These are phyloP conservation scores for Penstemon davidsonii DNA, from an alignment of 257 asterid species.

Conservation along the genomic window DNA sequence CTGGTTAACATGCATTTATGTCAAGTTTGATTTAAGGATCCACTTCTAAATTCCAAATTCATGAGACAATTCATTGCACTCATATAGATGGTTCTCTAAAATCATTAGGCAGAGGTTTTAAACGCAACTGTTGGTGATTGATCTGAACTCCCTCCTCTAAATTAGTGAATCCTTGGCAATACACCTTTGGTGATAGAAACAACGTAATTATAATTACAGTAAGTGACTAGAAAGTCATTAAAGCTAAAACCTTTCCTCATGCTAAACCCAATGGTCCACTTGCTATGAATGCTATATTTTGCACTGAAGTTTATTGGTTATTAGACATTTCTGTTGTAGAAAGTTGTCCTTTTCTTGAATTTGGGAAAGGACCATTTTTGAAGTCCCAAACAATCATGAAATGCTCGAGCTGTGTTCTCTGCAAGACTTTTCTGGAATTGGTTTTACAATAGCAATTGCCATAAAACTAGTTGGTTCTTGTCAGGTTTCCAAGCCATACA, in stretches of 20 bases:
- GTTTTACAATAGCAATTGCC: not conserved
- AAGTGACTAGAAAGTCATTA: not conserved
- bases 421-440: not conserved
- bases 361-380: not conserved
- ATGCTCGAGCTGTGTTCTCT: not conserved
- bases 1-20: not conserved
- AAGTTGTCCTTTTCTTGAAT: not conserved
- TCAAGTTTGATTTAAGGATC: constrained; percentile 1
- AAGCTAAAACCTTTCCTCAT: not conserved
- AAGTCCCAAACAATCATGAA: no score
- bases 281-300: not conserved
- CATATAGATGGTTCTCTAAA: not conserved
- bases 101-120: not conserved
- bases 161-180: not conserved
- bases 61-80: not conserved
- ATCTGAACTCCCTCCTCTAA: not conserved
- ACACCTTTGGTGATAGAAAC: no score
- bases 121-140: not conserved
- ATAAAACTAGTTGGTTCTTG: constrained; percentile 9
- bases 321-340: not conserved
- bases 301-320: not conserved
- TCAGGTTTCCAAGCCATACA: constrained; percentile 88
- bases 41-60: not conserved
- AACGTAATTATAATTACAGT: not conserved
- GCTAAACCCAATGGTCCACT: not conserved